phyloP scores from a whole-genome alignment of 768 basidiomycete species.

The Kockovaella imperatae region DNA sequence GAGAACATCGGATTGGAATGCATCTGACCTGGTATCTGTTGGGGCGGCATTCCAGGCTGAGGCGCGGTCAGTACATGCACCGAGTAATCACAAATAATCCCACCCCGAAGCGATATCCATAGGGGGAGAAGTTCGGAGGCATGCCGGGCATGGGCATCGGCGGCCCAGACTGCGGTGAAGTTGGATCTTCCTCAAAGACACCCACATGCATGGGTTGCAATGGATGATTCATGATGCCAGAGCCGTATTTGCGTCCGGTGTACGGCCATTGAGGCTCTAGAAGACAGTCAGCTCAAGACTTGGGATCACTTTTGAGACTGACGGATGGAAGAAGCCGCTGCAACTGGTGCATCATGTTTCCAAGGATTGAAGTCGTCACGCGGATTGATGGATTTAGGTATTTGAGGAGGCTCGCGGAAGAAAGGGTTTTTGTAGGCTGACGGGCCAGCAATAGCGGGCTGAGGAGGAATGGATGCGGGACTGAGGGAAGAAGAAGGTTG shows the following conservation, averaged over 20 bases:
- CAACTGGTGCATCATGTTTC: constrained; percentile 67
- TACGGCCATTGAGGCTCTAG: constrained; percentile 73
- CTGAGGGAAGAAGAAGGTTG: constrained; percentile 18
- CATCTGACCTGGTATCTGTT: constrained; percentile 19
- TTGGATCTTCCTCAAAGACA: constrained; percentile 9
- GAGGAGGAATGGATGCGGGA: constrained; percentile 8
- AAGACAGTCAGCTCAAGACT: neutral
- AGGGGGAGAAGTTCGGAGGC: constrained; percentile 20
- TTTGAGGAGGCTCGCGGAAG: constrained; percentile 65
- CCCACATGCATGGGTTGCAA: constrained; percentile 7
- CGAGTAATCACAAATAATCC: neutral
- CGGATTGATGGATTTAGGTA: constrained; percentile 73
- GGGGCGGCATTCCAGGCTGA: constrained; percentile 18
- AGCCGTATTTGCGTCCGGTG: constrained; percentile 74
- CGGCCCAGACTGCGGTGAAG: constrained; percentile 13
- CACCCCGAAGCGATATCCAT: constrained; percentile 21
- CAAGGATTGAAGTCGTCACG: constrained; percentile 98
- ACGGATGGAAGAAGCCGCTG: constrained; percentile 67
- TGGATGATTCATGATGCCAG: constrained; percentile 58
- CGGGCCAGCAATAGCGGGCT: constrained; percentile 15
- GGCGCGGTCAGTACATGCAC: neutral
- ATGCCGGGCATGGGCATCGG: constrained; percentile 16
- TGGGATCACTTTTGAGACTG: constrained; percentile 43
- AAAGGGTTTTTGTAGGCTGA: constrained; percentile 56
- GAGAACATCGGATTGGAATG: constrained; percentile 28